Base-by-base conservation (phyloP, 2,329 filamentous ascomycete species). In the Graphilbum ipis-grandicollis region DNA sequence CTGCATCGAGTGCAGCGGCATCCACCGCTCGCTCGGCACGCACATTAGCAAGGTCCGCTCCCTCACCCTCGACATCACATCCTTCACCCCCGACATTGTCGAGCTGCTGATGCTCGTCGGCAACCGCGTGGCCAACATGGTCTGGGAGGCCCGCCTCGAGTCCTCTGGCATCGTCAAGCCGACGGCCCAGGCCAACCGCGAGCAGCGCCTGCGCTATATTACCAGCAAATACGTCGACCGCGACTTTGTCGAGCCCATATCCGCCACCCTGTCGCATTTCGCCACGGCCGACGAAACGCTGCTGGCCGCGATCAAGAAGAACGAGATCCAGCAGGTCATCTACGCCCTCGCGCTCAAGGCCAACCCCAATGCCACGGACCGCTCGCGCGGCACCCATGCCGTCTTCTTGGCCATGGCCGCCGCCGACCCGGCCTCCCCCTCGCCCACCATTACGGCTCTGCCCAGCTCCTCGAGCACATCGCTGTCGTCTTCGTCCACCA, bases 11-110 rank as follows among this genome's bases (percentile, higher is more conserved):
- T 98, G 90, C 58, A 93, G 86, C 52, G 90, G 90, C 44, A 94
- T 98, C 43, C 90, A 98, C 56, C 76, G 90, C 31, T 96, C 88
- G 1, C 68, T 98, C 4, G 90, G 90, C 12, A 98, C 90, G 2
- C 90, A 98, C 55, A 94, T 98, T 51, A 93, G 85, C 56, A 98
- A 98, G 60, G 75, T 98, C 30, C 80, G 90, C 37, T 96, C 90
- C 12, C 68, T 98, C 31, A 98, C 90, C 0, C 68, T 98, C 31
- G 90, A 98, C 52, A 92, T 92, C 46, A 86, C 82, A 37, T 94
- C 86, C 0, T 98, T 98, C 55, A 96, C 90, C 4, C 79, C 82
- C 48, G 92, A 98, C 62, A 93, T 96, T 53, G 80, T 98, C 54
- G 92, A 98, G 52, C 69, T 98, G 34, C 68, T 98, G 31, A 65